Conservation (phyloP, 768 basidiomycete species). For the Serendipita sp. region DNA sequence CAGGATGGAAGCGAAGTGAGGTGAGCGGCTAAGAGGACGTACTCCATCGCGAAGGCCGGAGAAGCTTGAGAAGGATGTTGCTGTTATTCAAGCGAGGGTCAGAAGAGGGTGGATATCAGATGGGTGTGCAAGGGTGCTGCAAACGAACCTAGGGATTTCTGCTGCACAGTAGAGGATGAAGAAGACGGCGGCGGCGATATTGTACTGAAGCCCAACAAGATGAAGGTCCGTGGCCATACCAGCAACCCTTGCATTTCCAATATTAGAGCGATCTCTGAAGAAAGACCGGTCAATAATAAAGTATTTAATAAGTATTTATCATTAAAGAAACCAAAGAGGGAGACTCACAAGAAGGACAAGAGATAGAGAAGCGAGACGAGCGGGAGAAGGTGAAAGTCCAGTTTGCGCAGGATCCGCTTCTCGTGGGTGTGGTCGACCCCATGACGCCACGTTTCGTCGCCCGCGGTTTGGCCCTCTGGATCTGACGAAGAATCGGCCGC, state of each 20-base stretch:
- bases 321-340: neutral
- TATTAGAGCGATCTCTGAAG: slow-evolving; percentile 32
- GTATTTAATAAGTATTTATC: neutral
- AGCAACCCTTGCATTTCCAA: slow-evolving; percentile 59
- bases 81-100: neutral
- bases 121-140: too few species aligned
- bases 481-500: too few species aligned
- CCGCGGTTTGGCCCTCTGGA: too few species aligned
- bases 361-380: slow-evolving; percentile 63
- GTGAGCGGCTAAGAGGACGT: neutral
- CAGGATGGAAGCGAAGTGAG: too few species aligned
- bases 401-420: slow-evolving; percentile 36
- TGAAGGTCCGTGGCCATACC: slow-evolving; percentile 36
- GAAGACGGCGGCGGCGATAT: slow-evolving; percentile 55
- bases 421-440: slow-evolving; percentile 24
- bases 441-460: neutral
- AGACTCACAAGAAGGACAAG: slow-evolving; percentile 46
- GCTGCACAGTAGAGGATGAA: slow-evolving; percentile 46
- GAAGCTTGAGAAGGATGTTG: slow-evolving; percentile 1
- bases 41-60: slow-evolving; percentile 1
- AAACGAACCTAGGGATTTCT: slow-evolving; percentile 20
- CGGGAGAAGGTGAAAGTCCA: slow-evolving; percentile 55
- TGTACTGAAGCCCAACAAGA: slow-evolving; percentile 48
- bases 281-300: too few species aligned
- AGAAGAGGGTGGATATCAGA: neutral